These are phyloP conservation scores for Dianthus caryophyllus DNA, from an alignment of 148 eudicot genomes.

Conservation along the genomic window DNA sequence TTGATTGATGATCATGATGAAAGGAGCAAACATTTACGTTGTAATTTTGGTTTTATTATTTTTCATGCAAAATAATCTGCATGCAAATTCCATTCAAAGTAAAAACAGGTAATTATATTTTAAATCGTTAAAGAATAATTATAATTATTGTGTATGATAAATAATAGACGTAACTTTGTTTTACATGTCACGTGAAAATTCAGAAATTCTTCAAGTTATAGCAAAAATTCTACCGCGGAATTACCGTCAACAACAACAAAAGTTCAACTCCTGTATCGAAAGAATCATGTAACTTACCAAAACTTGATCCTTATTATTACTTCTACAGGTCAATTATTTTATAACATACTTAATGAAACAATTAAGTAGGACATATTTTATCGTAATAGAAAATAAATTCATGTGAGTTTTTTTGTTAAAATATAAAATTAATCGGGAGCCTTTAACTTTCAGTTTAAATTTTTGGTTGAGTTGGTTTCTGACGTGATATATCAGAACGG, in stretches of 20 bases:
- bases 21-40: constrained; percentile 16
- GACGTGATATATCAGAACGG: too few relatives aligned
- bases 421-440: too few relatives aligned
- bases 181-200: neutral
- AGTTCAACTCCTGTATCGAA: constrained; percentile 22
- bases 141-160: neutral
- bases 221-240: constrained; percentile 8
- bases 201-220: constrained; percentile 15
- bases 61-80: constrained; percentile 9
- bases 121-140: too few relatives aligned
- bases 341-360: too few relatives aligned
- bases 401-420: too few relatives aligned
- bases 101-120: constrained; percentile 8
- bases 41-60: constrained; percentile 15
- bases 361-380: too few relatives aligned
- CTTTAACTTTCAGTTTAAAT: too few relatives aligned
- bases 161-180: neutral
- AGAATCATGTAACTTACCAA: constrained; percentile 19
- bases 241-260: constrained; percentile 12
- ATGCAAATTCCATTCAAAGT: constrained; percentile 5
- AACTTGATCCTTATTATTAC: neutral
- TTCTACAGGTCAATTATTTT: neutral
- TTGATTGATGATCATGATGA: constrained; percentile 15
- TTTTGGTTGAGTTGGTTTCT: too few relatives aligned
- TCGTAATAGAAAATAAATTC: too few relatives aligned